Percentiles rank a stretch among this genome's conserved stretches.
Conservation (phyloP, 345 rosid genomes). For the Melastoma malabathricum region DNA sequence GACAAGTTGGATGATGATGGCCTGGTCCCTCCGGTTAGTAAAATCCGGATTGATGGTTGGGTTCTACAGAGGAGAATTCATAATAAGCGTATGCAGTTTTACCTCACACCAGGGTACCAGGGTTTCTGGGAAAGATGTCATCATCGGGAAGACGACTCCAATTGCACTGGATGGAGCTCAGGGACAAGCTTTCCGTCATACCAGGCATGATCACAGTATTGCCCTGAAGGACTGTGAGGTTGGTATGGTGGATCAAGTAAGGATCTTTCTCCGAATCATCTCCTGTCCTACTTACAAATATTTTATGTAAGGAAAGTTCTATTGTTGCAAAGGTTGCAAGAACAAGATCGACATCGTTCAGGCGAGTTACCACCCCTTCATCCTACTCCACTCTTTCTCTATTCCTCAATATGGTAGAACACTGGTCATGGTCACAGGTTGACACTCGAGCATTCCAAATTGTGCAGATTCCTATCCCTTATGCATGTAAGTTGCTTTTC, state of each 20-base stretch:
- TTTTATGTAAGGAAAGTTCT: no score
- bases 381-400: no score
- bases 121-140: constrained; percentile 95
- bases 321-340: constrained; percentile 81
- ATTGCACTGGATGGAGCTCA: constrained; percentile 85
- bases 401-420: background rate
- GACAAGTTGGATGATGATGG: constrained; percentile 98
- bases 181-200: constrained; percentile 66
- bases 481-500: constrained; percentile 39
- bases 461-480: no score
- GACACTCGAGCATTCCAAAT: no score
- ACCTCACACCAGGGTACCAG: constrained; percentile 58
- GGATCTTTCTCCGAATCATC: constrained; percentile 3
- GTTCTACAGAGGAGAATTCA: background rate
- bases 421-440: background rate
- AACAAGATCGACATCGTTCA: constrained; percentile 88
- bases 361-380: constrained; percentile 18
- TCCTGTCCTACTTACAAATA: background rate
- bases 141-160: constrained; percentile 93
- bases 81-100: background rate
- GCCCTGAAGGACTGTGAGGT: constrained; percentile 95
- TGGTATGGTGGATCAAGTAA: constrained; percentile 96
- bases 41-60: background rate
- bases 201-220: constrained; percentile 90
- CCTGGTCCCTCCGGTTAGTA: constrained; percentile 92